Percentiles rank a stretch among this genome's conserved stretches.
Conservation (phyloP, 176 grass and related monocot species). For the Canna indica region DNA sequence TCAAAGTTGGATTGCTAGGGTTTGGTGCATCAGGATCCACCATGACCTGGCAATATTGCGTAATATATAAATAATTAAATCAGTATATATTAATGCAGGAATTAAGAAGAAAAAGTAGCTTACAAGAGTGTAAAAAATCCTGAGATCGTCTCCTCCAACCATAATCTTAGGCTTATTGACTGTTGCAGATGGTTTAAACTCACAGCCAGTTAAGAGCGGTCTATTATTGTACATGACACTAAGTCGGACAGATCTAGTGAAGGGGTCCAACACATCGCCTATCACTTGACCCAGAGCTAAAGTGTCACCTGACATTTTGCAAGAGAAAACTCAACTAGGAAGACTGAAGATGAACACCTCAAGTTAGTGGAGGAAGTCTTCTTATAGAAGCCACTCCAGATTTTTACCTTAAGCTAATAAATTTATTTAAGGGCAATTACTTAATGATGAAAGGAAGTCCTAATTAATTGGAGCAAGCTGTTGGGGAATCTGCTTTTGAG, state of each 20-base stretch:
- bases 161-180: slow-evolving; percentile 33
- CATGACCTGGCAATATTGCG: slow-evolving; percentile 43
- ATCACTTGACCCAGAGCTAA: too few species aligned
- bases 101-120: background rate
- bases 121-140: slow-evolving; percentile 61
- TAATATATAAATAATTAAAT: background rate
- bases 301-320: too few species aligned
- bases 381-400: too few species aligned
- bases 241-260: slow-evolving; percentile 31
- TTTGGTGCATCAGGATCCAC: slow-evolving; percentile 84
- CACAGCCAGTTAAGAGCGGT: slow-evolving; percentile 45
- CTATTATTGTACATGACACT: slow-evolving; percentile 34
- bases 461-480: too few species aligned
- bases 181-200: slow-evolving; percentile 36
- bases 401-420: too few species aligned
- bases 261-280: slow-evolving; percentile 71
- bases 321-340: too few species aligned
- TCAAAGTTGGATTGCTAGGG: slow-evolving; percentile 61
- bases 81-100: background rate
- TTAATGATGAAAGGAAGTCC: too few species aligned
- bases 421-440: too few species aligned
- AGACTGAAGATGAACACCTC: too few species aligned
- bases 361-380: too few species aligned
- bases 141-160: slow-evolving; percentile 51
- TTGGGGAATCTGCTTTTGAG: too few species aligned